These are phyloP conservation scores for Eutypa lata DNA, from an alignment of 2,329 filamentous ascomycete genomes.

Conservation along the genomic window DNA sequence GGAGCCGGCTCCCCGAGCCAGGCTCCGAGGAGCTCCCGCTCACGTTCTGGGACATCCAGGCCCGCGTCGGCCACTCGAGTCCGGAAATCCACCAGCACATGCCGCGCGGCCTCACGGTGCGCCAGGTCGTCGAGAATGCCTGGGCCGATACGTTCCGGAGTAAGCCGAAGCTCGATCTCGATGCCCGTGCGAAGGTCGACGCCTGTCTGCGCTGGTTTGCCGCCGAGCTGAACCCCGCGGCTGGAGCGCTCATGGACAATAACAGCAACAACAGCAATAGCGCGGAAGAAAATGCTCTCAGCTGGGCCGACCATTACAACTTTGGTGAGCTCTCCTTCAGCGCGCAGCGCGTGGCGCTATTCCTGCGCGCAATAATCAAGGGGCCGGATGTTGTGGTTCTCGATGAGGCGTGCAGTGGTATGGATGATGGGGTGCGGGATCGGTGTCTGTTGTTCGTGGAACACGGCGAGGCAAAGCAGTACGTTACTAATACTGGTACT, in stretches of 20 bases:
- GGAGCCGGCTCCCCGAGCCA: slow-evolving; percentile 71
- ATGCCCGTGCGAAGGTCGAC: slow-evolving; percentile 60
- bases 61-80: slow-evolving; percentile 85
- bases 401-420: slow-evolving; percentile 84
- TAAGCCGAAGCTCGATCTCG: slow-evolving; percentile 60
- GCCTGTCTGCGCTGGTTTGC: slow-evolving; percentile 75
- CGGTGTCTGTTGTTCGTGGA: slow-evolving; percentile 82
- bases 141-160: slow-evolving; percentile 86
- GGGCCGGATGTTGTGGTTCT: slow-evolving; percentile 78
- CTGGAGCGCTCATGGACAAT: slow-evolving; percentile 25
- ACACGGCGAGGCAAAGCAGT: slow-evolving; percentile 53
- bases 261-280: slow-evolving; percentile 12
- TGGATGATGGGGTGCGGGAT: slow-evolving; percentile 78
- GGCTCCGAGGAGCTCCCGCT: slow-evolving; percentile 63
- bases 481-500: slow-evolving; percentile 30
- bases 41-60: slow-evolving; percentile 89
- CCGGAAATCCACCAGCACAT: slow-evolving; percentile 95
- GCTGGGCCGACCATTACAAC: slow-evolving; percentile 65
- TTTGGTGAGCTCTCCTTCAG: slow-evolving; percentile 78
- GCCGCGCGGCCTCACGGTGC: slow-evolving; percentile 70
- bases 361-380: slow-evolving; percentile 79
- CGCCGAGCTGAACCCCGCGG: slow-evolving; percentile 65
- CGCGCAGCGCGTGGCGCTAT: slow-evolving; percentile 79
- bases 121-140: slow-evolving; percentile 76
- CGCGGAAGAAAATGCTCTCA: slow-evolving; percentile 25